phyloP scores from a whole-genome alignment of 768 basidiomycete species.

The Chiua virens region DNA sequence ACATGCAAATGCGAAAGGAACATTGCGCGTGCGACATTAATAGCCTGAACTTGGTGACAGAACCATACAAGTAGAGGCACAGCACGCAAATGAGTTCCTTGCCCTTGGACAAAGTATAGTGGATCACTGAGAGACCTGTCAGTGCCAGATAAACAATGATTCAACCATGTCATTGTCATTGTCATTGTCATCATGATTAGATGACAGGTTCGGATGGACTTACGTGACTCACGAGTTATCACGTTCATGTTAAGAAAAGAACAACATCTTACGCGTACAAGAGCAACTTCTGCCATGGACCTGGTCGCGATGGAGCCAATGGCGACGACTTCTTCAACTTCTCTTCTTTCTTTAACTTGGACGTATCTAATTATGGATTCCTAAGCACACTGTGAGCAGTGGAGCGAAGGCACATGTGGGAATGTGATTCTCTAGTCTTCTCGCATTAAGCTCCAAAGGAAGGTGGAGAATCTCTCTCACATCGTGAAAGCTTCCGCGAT shows the following conservation, averaged over 20 bases:
- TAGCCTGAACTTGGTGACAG: too few species aligned
- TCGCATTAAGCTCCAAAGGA: constrained; percentile 20
- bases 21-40: not conserved
- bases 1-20: not conserved
- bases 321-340: not conserved
- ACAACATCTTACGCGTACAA: not conserved
- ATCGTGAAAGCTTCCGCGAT: constrained; percentile 15
- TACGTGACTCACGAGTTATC: not conserved
- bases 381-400: too few species aligned
- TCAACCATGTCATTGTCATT: not conserved
- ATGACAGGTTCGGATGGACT: not conserved
- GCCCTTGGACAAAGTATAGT: not conserved
- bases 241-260: not conserved
- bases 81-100: not conserved
- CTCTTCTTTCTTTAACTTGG: not conserved
- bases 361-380: not conserved
- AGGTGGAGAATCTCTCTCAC: constrained; percentile 27
- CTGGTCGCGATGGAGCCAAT: too few species aligned
- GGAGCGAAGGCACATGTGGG: constrained; percentile 16
- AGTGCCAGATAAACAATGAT: not conserved
- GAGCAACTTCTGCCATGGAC: not conserved
- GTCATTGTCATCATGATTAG: too few species aligned
- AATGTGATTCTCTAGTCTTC: constrained; percentile 19
- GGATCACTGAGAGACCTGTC: not conserved
- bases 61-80: not conserved